Base-by-base conservation (phyloP, 306 rosid genomes). In the Lagenaria siceraria region DNA sequence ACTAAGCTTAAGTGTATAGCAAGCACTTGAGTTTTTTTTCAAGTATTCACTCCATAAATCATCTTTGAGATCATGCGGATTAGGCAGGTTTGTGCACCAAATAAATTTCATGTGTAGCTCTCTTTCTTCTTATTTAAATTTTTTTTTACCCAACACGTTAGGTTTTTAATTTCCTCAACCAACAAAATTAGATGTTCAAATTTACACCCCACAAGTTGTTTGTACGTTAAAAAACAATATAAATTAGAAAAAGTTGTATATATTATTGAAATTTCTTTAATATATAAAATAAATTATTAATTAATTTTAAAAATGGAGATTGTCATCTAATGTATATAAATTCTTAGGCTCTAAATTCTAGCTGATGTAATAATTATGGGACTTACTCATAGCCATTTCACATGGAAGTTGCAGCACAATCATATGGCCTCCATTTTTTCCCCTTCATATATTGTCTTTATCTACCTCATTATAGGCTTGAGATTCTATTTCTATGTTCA, bases 381-480 rank as follows among this genome's bases (percentile, higher is more conserved):
- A 69, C 35, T 22, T 55, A 46, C n/a, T 42, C 75, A 22, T 22
- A 43, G 54, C 54, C 24, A 14, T 84, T 85, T 83, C 93, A 87
- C 90, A 80, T 82, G 91, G 81, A 81, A 80, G 61, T 85, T 71
- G 78, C 86, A 83, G 29, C 65, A 59, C 76, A 78, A 81, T 87
- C 86, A 80, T 46, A 46, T 87, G 55, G 55, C 58, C 74, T 80
- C 80, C 52, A 31, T 33, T 83, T 78, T 80, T 52, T 15, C 15
- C 52, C 27, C 82, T 46, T 75, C 75, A 13, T 84, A 35, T 76
- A 13, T 74, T 70, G 56, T 70, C 72, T 24, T 46, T 43, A 11
- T 70, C 33, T 69, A 31, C 75, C 68, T 66, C 53, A 40, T 40
- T 66, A 1, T 66, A 43, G 51, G 2, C 53, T 43, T 43, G 7